These are phyloP conservation scores for Vaccinium vitisidaea DNA, from an alignment of 148 eudicot genomes.

Conservation along the genomic window DNA sequence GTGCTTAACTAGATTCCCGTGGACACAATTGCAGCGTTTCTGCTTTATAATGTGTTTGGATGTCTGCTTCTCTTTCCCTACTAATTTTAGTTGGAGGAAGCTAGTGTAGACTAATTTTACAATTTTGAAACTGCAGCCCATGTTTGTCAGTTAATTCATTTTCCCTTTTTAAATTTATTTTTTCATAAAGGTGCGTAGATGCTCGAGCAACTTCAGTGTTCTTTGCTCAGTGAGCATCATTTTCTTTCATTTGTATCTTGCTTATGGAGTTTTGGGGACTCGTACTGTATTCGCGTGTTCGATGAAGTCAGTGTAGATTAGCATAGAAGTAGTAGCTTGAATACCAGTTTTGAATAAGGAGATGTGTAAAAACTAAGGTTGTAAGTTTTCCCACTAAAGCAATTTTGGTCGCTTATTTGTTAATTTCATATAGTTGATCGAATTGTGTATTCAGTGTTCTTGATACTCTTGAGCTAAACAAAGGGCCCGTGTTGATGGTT, in stretches of 20 bases:
- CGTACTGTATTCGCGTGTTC: neutral
- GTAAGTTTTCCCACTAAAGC: neutral
- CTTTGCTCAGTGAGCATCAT: neutral
- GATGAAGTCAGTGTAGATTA: neutral
- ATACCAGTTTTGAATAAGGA: neutral
- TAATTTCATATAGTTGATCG: neutral
- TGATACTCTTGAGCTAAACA: neutral
- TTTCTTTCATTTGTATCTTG: neutral
- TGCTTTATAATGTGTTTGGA: constrained; percentile 32
- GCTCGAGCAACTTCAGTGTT: neutral
- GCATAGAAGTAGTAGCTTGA: neutral
- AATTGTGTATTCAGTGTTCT: neutral
- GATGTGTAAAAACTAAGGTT: neutral
- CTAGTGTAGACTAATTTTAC: constrained; percentile 45
- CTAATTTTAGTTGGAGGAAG: constrained; percentile 44
- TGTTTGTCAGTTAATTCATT: constrained; percentile 3
- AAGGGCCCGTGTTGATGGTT: neutral
- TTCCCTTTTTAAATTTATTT: too few species aligned
- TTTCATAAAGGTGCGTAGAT: neutral
- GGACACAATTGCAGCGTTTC: constrained; percentile 23
- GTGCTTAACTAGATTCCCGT: constrained; percentile 33
- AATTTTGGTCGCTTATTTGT: neutral
- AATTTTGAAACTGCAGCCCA: constrained; percentile 20
- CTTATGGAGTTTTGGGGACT: neutral
- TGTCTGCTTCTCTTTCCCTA: constrained; percentile 44